A percentile compares a stretch with the other conserved stretches of the same genome.
Conservation (phyloP, 2,329 filamentous ascomycete genomes). For the Colletotrichum graminicola region DNA sequence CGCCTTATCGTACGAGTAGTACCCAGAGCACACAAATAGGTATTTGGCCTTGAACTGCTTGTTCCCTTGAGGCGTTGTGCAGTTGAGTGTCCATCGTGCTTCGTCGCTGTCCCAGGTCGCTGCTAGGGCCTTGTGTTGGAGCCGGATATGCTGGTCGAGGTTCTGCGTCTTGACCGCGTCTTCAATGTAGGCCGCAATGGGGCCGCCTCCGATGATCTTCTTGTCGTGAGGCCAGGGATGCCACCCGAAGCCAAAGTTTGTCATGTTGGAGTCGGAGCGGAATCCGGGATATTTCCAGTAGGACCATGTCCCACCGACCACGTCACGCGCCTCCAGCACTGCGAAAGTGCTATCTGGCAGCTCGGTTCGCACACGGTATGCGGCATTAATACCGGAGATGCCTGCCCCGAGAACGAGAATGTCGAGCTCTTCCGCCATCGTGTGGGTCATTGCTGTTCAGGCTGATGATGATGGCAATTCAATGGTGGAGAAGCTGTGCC, state of each 20-base stretch:
- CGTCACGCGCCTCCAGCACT: conserved; percentile 75
- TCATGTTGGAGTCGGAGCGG: conserved; percentile 73
- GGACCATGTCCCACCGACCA: conserved; percentile 82
- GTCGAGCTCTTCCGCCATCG: conserved; percentile 54
- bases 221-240: conserved; percentile 73
- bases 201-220: conserved; percentile 63
- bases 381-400: conserved; percentile 80
- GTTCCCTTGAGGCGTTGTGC: conserved; percentile 50
- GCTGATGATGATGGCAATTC: too few relatives aligned
- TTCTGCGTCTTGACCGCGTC: conserved; percentile 63
- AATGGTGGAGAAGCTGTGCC: background rate
- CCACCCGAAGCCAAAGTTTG: conserved; percentile 76
- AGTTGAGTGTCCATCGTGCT: conserved; percentile 67
- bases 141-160: conserved; percentile 67
- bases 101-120: conserved; percentile 67
- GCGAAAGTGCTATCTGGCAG: conserved; percentile 69
- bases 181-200: conserved; percentile 67
- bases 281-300: conserved; percentile 83
- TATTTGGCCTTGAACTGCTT: conserved; percentile 60
- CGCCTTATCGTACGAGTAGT: conserved; percentile 79
- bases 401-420: conserved; percentile 78
- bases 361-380: conserved; percentile 71
- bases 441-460: background rate
- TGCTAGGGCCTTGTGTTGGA: conserved; percentile 60
- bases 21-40: conserved; percentile 72